phyloP scores from a whole-genome alignment of 352 stramenopile species.

The Phytophthora syringae region DNA sequence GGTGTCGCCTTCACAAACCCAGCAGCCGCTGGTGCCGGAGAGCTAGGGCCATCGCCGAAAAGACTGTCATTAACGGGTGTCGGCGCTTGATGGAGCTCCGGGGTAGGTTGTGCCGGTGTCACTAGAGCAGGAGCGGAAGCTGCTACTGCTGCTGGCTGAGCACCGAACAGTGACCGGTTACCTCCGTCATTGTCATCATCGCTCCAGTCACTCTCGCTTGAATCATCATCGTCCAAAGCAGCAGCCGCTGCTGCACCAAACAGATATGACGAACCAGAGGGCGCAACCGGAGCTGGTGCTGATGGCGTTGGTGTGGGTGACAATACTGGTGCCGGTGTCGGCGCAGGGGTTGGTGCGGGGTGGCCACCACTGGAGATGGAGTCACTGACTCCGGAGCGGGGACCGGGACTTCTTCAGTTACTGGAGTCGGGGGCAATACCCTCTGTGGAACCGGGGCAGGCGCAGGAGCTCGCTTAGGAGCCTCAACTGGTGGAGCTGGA shows the following conservation, averaged over 20 bases:
- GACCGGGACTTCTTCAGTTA: not conserved
- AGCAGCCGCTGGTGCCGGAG: conserved; percentile 18
- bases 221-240: conserved; percentile 51
- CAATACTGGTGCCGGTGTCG: not conserved
- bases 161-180: conserved; percentile 49
- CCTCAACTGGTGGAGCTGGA: conserved; percentile 13
- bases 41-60: conserved; percentile 35
- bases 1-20: conserved; percentile 35
- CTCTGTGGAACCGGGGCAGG: conserved; percentile 16
- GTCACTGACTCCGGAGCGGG: not conserved
- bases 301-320: conserved; percentile 3
- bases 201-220: conserved; percentile 76
- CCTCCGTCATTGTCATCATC: conserved; percentile 50
- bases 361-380: not conserved
- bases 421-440: conserved; percentile 3
- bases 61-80: conserved; percentile 27
- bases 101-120: conserved; percentile 24
- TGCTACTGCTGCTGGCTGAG: conserved; percentile 18
- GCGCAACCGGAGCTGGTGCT: conserved; percentile 12
- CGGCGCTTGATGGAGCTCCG: conserved; percentile 33
- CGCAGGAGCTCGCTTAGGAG: conserved; percentile 13
- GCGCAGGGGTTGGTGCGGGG: not conserved
- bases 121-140: conserved; percentile 29
- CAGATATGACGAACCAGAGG: conserved; percentile 32
- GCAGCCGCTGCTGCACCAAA: conserved; percentile 40